Base-by-base conservation (phyloP, 108 stramenopile genomes). In the Fragilaria radians region DNA sequence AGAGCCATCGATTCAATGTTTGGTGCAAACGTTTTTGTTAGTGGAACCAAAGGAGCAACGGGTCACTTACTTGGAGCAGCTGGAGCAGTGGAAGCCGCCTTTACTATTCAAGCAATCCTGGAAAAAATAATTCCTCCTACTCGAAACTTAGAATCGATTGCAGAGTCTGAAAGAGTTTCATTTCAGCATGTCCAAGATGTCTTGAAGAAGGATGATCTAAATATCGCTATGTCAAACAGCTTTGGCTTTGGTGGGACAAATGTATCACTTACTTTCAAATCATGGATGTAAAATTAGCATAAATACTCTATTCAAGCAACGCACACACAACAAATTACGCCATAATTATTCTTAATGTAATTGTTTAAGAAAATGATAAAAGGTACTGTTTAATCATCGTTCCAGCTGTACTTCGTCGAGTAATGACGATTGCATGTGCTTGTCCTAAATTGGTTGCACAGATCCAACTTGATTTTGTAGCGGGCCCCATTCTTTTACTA, bases 221-320 rank as follows among this genome's bases (percentile, higher is more conserved):
- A 72, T 48, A 31, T 61, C 7, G 85, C 85, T 21, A 78, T 98
- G 63, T 91, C 72, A 63, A 99, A 96, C 48, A 94, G 92, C 47
- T 97, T 97, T 80, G 98, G 98, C 27, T 99, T 99, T 67, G 96
- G 96, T 27, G 98, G 98, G n/a, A 93, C 93, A 3, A 99, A 99
- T 77, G 90, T 88, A n/a, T 87, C 91, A 0, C 70, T 98, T 7
- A 47, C 91, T 9, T 95, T 98, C 70, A 36, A 50, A 32, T 54
- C 42, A 23, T 54, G n/a, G n/a, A n/a, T n/a, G n/a, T n/a, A n/a
- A n/a, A 19, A 19, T n/a, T n/a, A n/a, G n/a, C n/a, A n/a, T n/a
- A n/a, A n/a, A n/a, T n/a, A n/a, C n/a, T n/a, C n/a, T n/a, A n/a
- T n/a, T n/a, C n/a, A n/a, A n/a, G n/a, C n/a, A n/a, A n/a, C n/a